phyloP scores from a whole-genome alignment of 2,329 filamentous ascomycete genomes.

The Fusarium musae region DNA sequence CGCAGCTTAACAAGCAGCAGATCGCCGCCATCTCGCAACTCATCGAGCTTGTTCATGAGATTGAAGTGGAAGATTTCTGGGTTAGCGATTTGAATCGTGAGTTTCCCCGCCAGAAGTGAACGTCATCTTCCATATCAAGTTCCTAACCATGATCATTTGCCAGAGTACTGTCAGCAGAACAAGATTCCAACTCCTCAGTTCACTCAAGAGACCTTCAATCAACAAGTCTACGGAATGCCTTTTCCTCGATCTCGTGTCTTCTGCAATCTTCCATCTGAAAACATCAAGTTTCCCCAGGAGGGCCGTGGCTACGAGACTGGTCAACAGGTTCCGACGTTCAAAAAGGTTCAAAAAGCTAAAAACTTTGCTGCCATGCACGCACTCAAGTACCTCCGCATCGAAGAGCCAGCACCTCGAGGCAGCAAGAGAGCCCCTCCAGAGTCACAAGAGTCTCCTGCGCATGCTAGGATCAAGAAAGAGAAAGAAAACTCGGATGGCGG shows the following conservation, averaged over 20 bases:
- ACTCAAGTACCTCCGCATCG: conserved; percentile 4
- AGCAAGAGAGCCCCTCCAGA: conserved; percentile 14
- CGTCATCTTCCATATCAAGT: neutral
- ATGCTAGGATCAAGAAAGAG: conserved; percentile 29
- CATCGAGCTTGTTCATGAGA: conserved; percentile 45
- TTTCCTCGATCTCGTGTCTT: conserved; percentile 41
- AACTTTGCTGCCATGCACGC: conserved; percentile 63
- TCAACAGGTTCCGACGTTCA: conserved; percentile 51
- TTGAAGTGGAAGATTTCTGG: conserved; percentile 45
- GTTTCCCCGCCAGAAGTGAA: neutral
- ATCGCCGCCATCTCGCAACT: conserved; percentile 55
- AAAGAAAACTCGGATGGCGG: conserved; percentile 22
- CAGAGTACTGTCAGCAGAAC: conserved; percentile 30
- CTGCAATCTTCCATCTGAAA: conserved; percentile 40
- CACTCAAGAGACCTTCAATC: conserved; percentile 28
- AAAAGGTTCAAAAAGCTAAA: conserved; percentile 63
- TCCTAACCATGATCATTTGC: neutral
- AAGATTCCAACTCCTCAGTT: neutral
- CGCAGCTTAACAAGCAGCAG: conserved; percentile 53
- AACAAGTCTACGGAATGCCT: conserved; percentile 18
- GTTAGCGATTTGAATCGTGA: conserved; percentile 47
- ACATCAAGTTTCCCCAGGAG: conserved; percentile 42
- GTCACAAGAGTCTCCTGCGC: conserved; percentile 1
- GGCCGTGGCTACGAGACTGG: conserved; percentile 50
- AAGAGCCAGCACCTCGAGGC: conserved; percentile 1